Percentiles rank a stretch among this genome's conserved stretches.
Conservation (phyloP, 2,329 filamentous ascomycete species). For the Aspergillus sp. region DNA sequence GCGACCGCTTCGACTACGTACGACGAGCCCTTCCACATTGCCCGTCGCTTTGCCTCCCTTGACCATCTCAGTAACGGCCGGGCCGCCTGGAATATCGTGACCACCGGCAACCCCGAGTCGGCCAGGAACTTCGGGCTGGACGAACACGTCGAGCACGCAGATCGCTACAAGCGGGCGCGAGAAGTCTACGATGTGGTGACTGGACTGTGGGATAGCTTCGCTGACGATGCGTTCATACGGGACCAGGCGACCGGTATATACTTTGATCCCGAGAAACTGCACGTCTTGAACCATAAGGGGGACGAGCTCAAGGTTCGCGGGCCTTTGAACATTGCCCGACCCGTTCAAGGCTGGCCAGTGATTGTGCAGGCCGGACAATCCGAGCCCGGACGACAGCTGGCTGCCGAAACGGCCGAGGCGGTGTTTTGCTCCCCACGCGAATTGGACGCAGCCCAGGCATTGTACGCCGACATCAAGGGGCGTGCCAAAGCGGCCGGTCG, state of each 20-base stretch:
- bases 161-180: constrained; percentile 52
- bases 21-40: constrained; percentile 54
- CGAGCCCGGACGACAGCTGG: constrained; percentile 52
- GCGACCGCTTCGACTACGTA: constrained; percentile 56
- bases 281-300: constrained; percentile 53
- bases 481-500: constrained; percentile 48
- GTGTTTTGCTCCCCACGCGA: constrained; percentile 54
- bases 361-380: constrained; percentile 57
- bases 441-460: constrained; percentile 46
- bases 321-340: constrained; percentile 54
- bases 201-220: constrained; percentile 56
- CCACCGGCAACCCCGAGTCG: constrained; percentile 53
- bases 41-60: constrained; percentile 53
- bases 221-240: constrained; percentile 55
- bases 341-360: constrained; percentile 56
- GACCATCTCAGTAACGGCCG: constrained; percentile 52
- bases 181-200: constrained; percentile 57
- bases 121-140: constrained; percentile 54
- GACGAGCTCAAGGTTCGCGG: constrained; percentile 49
- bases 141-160: constrained; percentile 50
- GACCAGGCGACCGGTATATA: constrained; percentile 50
- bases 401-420: constrained; percentile 54
- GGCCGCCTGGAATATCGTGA: constrained; percentile 57
- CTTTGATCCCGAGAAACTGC: constrained; percentile 54
- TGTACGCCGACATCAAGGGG: constrained; percentile 55